Evolutionary conservation across 192 early-diverging fungal genomes (phyloP), one percentile per base, ranked within the genome.

Genomic region (Backusella psychrophila): DNA sequence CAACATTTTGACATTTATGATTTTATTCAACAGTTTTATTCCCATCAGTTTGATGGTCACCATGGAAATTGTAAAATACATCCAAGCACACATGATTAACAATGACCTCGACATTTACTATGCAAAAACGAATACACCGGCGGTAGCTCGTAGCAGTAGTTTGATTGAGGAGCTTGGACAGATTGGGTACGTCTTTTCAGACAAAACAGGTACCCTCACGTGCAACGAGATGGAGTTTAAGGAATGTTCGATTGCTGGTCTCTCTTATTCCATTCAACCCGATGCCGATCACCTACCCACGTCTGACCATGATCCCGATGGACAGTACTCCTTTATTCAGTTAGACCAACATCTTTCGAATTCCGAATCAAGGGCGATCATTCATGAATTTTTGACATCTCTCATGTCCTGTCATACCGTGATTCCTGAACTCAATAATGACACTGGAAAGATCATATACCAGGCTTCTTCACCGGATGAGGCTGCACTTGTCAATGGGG

Each of bases 11-110:
- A 99, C 97, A 12, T 99, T 96, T 78, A 91, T 97, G 81, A 97
- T 99, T 84, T 84, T 99, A 69, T 99, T 94, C 89, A 99, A 99
- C 89, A 99, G 97, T 87, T 87, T 99, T 85, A 99, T 99, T 81
- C 97, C 97, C n/a, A 94, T 99, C 78, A 93, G 92, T 88, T 91
- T 98, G 81, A 96, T 99, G 78, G 95, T 99, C 21, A 96, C 95
- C 23, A 96, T 99, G 96, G 98, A 99, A 77, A 88, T 97, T 63
- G 96, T 97, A 31, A 99, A 99, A 85, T 97, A 91, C 80, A 89
- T 91, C 82, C 92, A 97, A 80, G 91, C 94, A 12, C 82, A 89
- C 63, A 87, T 97, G 44, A 98, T 99, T 78, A 94, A 96, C 84
- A 86, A 89, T 8, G 96, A 99, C 78, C 80, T 96, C 81, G 97